A percentile compares a stretch with the other conserved stretches of the same genome.
Conservation (phyloP, 2,329 filamentous ascomycete species). For the Tolypocladium pustulatum region DNA sequence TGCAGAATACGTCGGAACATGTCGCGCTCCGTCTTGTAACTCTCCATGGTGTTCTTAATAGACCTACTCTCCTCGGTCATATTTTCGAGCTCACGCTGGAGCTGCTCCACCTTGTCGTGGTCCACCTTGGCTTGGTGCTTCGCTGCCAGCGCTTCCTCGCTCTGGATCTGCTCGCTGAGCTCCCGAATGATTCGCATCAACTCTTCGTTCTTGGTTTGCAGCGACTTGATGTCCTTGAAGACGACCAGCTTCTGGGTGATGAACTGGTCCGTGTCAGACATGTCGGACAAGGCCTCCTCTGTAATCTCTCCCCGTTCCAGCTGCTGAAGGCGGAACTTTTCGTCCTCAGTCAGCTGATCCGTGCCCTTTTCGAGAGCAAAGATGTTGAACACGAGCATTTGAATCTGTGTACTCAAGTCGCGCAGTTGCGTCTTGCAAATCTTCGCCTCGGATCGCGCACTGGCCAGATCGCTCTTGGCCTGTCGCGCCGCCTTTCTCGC, state of each 20-base stretch:
- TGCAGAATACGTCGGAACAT: constrained; percentile 95
- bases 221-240: constrained; percentile 74
- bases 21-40: constrained; percentile 89
- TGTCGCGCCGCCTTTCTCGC: constrained; percentile 72
- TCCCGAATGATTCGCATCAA: constrained; percentile 74
- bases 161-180: constrained; percentile 82
- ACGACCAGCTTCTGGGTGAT: constrained; percentile 84
- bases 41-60: constrained; percentile 75
- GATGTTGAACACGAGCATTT: constrained; percentile 79
- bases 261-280: constrained; percentile 77
- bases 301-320: constrained; percentile 66
- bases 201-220: constrained; percentile 82
- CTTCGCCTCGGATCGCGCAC: constrained; percentile 56
- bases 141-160: constrained; percentile 66
- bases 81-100: constrained; percentile 63
- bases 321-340: constrained; percentile 65
- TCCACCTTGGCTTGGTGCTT: constrained; percentile 53
- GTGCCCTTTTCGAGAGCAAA: constrained; percentile 73
- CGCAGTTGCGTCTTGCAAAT: constrained; percentile 80
- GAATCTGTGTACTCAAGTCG: constrained; percentile 82
- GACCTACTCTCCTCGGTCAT: constrained; percentile 77
- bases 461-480: constrained; percentile 61
- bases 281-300: constrained; percentile 59
- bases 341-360: constrained; percentile 58
- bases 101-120: constrained; percentile 60